Base-by-base conservation (phyloP, 2,329 filamentous ascomycete genomes). In the Fusarium sp. region DNA sequence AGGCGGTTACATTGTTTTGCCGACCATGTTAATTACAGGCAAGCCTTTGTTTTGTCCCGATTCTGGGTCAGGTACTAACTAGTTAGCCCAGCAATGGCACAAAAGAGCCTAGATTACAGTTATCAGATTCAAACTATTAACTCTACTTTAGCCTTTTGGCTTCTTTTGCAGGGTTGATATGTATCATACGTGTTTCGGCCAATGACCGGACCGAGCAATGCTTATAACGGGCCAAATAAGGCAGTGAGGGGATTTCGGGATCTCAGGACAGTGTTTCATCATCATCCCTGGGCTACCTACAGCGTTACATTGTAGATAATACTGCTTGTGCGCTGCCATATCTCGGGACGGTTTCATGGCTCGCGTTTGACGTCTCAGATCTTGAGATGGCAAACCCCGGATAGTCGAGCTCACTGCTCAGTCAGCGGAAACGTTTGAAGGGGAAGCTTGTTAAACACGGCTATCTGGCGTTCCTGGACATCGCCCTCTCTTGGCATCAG, bases 131-230 rank as follows among this genome's bases (percentile, higher is more conserved):
- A 54, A 63, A 57, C 31, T 24, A 28, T 31, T 24, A 45, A 56
- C 20, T 45, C 17, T 28, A 47, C 33, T 59, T 59, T 38, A 38
- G 13, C 56, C 42, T 51, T 54, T 63, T 54, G 52, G 42, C 35
- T 45, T 47, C 17, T 65, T 52, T 36, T 24, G 26, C 66, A 70
- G 66, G 60, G 67, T 54, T 41, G 38, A 24, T 33, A 47, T 44
- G 70, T 72, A 41, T 72, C 70, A 72, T 41, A 22, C 39, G 51
- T 55, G 70, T 72, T 72, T 72, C 70, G 70, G 69, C 35, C 52
- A 41, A 39, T 33, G 33, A 24, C 58, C 57, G 63, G 58, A 48
- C 69, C 69, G 58, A 68, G 54, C 18, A 56, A 22, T 48, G 24
- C 48, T 42, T 35, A 60, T 41, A 48, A 26, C 38, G 35, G 42